Evolutionary conservation across 1,284 basidiomycete species (phyloP).

Genomic region (Pseudozyma tsukubaensis): DNA sequence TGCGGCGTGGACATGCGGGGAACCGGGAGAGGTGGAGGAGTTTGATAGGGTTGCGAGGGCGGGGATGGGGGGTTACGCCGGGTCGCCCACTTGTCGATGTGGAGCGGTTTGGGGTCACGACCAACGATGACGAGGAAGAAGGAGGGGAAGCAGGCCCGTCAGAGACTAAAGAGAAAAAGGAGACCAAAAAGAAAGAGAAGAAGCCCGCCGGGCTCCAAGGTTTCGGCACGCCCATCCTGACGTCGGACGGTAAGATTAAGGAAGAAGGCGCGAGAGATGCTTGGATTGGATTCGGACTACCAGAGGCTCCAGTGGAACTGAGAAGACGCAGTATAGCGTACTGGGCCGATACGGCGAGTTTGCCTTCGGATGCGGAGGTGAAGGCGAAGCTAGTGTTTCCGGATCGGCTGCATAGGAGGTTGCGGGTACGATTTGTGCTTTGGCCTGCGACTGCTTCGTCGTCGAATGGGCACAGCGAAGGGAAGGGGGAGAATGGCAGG

Average conservation of each 20-base stretch:
- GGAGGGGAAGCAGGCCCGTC: neutral
- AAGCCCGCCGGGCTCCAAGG: conserved; percentile 39
- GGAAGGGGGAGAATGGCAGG: neutral
- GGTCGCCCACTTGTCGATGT: conserved; percentile 59
- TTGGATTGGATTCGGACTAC: conserved; percentile 61
- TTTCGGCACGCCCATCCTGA: conserved; percentile 56
- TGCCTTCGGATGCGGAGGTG: neutral
- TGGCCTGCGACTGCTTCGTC: conserved; percentile 6
- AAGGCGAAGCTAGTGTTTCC: conserved; percentile 51
- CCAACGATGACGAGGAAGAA: conserved; percentile 13
- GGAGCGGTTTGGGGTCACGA: conserved; percentile 44
- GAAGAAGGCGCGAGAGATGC: conserved; percentile 63
- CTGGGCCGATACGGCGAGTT: conserved; percentile 40
- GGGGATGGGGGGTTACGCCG: conserved; percentile 58
- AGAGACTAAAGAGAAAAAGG: neutral
- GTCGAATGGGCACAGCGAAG: neutral
- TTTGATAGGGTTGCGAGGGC: conserved; percentile 41
- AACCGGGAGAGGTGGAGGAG: conserved; percentile 53
- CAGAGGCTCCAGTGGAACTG: conserved; percentile 52
- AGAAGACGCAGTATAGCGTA: conserved; percentile 54
- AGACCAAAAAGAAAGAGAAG: conserved; percentile 2
- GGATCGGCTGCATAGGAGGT: conserved; percentile 45
- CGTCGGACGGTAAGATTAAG: conserved; percentile 52
- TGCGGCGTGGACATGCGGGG: conserved; percentile 23
- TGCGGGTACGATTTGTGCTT: conserved; percentile 47